Conservation (phyloP, 1,284 basidiomycete species). For the Irpex sp. region DNA sequence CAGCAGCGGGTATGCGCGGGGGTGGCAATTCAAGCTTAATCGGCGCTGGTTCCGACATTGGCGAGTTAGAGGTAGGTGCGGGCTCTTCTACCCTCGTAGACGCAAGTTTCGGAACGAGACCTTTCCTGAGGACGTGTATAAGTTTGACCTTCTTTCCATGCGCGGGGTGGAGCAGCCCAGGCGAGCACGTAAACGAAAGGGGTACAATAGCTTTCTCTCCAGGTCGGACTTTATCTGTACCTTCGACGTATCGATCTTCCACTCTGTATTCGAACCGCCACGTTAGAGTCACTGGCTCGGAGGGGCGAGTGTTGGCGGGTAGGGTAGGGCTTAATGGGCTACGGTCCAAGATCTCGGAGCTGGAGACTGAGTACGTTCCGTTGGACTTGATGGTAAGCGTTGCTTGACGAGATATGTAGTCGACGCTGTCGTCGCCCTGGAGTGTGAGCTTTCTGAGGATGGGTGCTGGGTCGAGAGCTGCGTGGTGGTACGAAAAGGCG, state of each 20-base stretch:
- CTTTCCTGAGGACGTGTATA: constrained; percentile 67
- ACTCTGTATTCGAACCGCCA: constrained; percentile 81
- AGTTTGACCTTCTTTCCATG: constrained; percentile 64
- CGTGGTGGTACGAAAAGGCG: constrained; percentile 64
- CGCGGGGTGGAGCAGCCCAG: constrained; percentile 52
- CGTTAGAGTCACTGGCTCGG: constrained; percentile 36
- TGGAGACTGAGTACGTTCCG: constrained; percentile 68
- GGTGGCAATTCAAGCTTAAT: too few relatives aligned
- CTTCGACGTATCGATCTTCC: constrained; percentile 44
- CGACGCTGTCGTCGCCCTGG: constrained; percentile 57
- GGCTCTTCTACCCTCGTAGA: constrained; percentile 47
- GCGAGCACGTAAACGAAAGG: constrained; percentile 67
- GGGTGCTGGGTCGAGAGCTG: constrained; percentile 62
- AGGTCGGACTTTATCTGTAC: constrained; percentile 38
- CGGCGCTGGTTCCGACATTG: neutral
- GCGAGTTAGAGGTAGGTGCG: neutral
- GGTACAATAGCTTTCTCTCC: constrained; percentile 71
- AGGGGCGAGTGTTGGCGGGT: constrained; percentile 1
- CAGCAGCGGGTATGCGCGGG: neutral
- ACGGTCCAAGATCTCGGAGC: constrained; percentile 43
- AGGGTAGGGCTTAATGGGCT: constrained; percentile 19
- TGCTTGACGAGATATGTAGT: constrained; percentile 70
- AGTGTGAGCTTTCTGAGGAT: constrained; percentile 60
- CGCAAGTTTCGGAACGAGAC: constrained; percentile 48
- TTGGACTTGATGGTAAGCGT: constrained; percentile 57